Evolutionary conservation across 2,329 filamentous ascomycete species (phyloP).

Genomic region (Helminthosporium solani): DNA sequence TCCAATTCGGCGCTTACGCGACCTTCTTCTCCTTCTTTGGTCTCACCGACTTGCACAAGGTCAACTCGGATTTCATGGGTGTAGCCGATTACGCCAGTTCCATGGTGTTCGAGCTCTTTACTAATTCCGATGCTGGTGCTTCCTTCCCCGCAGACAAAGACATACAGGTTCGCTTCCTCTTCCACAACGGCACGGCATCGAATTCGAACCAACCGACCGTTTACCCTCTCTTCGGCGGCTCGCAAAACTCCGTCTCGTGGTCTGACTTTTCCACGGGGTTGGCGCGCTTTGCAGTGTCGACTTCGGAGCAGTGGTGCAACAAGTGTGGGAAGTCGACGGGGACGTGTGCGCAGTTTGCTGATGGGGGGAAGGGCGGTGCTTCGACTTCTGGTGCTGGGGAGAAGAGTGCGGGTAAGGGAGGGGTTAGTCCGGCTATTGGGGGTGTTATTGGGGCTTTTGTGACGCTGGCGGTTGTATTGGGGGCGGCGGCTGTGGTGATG

Average conservation of each 20-base stretch:
- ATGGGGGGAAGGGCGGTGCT: constrained; percentile 17
- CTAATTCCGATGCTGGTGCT: constrained; percentile 42
- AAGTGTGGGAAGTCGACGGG: constrained; percentile 73
- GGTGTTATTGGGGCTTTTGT: constrained; percentile 77
- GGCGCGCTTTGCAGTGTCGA: constrained; percentile 65
- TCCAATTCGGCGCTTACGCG: constrained; percentile 64
- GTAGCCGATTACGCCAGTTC: constrained; percentile 81
- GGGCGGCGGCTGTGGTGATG: constrained; percentile 53
- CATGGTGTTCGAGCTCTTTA: constrained; percentile 75
- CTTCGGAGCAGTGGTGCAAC: constrained; percentile 68
- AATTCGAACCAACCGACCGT: constrained; percentile 48
- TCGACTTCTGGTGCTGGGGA: constrained; percentile 11
- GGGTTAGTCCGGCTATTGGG: constrained; percentile 59
- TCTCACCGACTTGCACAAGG: constrained; percentile 52
- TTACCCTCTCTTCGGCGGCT: constrained; percentile 64
- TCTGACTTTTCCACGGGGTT: constrained; percentile 65
- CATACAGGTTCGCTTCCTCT: constrained; percentile 61
- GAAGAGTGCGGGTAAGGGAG: constrained; percentile 37
- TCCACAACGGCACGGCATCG: constrained; percentile 61
- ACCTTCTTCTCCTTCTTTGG: constrained; percentile 64
- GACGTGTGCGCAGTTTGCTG: constrained; percentile 57
- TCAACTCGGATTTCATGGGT: constrained; percentile 66
- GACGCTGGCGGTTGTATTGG: constrained; percentile 64
- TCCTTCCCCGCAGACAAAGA: constrained; percentile 51
- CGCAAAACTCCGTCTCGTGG: constrained; percentile 63